Evolutionary conservation across 208 protist species (phyloP).

Genomic region (Trypanosoma scelopori): DNA sequence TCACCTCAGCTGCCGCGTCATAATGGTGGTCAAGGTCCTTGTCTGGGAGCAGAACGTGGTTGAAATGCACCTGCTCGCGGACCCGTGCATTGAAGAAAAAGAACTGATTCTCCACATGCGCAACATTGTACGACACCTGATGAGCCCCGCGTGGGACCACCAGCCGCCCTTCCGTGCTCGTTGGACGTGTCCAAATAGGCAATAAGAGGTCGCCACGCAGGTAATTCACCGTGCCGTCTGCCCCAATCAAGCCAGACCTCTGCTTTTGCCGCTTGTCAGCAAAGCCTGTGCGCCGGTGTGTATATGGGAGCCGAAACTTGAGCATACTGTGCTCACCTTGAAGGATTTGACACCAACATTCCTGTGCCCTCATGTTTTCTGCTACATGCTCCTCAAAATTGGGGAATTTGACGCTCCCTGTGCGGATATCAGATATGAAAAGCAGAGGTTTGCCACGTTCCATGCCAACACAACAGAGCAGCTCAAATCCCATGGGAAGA

Average conservation of each 20-base stretch:
- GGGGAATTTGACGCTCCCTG: constrained; percentile 70
- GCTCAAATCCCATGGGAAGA: constrained; percentile 65
- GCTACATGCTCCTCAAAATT: constrained; percentile 92
- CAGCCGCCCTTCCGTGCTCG: constrained; percentile 95
- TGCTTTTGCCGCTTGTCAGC: constrained; percentile 45
- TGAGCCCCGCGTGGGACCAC: constrained; percentile 80
- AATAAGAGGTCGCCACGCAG: constrained; percentile 90
- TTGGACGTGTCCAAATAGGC: constrained; percentile 94
- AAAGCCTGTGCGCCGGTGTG: constrained; percentile 49
- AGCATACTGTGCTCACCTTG: constrained; percentile 90
- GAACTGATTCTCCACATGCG: constrained; percentile 90
- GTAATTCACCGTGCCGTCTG: constrained; percentile 81
- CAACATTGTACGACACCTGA: constrained; percentile 70
- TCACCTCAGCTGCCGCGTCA: constrained; percentile 91
- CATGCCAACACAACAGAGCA: constrained; percentile 67
- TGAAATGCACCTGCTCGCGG: constrained; percentile 91
- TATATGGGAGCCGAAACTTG: constrained; percentile 96
- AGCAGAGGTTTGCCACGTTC: constrained; percentile 85
- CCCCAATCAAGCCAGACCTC: constrained; percentile 47
- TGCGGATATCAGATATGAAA: constrained; percentile 95
- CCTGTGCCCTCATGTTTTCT: constrained; percentile 92
- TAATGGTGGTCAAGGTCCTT: constrained; percentile 93
- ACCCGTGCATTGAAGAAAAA: constrained; percentile 95
- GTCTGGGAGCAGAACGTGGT: constrained; percentile 67
- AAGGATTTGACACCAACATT: constrained; percentile 91